Conservation (phyloP, 106 monocot species). For the Phalaenopsis aphrodite region DNA sequence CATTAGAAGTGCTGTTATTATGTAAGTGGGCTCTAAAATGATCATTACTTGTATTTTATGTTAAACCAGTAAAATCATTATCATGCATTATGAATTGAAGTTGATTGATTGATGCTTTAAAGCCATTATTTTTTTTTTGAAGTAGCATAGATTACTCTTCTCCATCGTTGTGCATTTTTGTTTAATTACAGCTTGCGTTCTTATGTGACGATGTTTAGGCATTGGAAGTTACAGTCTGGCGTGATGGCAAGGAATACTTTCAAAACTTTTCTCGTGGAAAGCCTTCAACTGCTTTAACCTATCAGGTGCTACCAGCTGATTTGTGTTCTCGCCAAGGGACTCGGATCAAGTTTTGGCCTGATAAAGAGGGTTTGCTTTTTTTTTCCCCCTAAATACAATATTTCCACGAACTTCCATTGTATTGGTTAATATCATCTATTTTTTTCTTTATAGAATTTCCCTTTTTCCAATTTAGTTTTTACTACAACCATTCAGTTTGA, state of each 20-base stretch:
- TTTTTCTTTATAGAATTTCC: neutral
- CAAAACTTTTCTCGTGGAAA: slow-evolving; percentile 89
- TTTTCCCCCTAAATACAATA: neutral
- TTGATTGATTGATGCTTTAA: neutral
- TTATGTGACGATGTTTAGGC: slow-evolving; percentile 25
- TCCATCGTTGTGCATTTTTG: neutral
- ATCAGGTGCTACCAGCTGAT: slow-evolving; percentile 31
- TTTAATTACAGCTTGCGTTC: neutral
- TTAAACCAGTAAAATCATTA: neutral
- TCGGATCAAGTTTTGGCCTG: slow-evolving; percentile 90
- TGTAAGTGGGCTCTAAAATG: neutral
- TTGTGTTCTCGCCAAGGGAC: slow-evolving; percentile 51
- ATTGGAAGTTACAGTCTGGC: slow-evolving; percentile 92
- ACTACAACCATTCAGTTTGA: slow-evolving; percentile 80
- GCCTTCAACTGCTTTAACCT: slow-evolving; percentile 56
- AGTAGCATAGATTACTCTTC: neutral
- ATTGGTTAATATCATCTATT: neutral
- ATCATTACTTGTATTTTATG: neutral
- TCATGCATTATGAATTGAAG: neutral
- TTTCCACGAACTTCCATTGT: neutral
- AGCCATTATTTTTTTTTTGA: neutral
- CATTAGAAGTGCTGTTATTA: neutral
- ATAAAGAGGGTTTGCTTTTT: slow-evolving; percentile 56
- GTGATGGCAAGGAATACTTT: slow-evolving; percentile 70
- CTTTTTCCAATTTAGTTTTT: slow-evolving; percentile 50